phyloP scores from a whole-genome alignment of 2,329 filamentous ascomycete genomes.

The Fusarium sp. region DNA sequence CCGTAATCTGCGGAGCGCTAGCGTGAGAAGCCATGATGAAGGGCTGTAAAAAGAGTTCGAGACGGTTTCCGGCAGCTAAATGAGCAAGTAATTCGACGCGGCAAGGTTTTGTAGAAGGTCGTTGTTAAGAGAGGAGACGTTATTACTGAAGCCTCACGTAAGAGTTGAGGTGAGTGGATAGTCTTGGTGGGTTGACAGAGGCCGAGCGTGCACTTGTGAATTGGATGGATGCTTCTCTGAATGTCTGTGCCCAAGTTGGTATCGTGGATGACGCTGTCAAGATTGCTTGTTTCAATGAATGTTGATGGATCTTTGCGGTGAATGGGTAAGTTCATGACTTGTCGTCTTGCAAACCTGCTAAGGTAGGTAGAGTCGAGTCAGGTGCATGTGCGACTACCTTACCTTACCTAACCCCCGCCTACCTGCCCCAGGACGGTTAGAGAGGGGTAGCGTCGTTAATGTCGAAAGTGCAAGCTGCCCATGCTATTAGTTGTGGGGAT shows the following conservation, averaged over 20 bases:
- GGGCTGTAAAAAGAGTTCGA: slow-evolving; percentile 1
- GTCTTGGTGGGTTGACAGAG: neutral
- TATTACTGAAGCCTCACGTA: slow-evolving; percentile 11
- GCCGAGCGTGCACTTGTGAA: neutral
- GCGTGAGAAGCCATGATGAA: slow-evolving; percentile 39
- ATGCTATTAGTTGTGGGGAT: neutral
- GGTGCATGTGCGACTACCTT: neutral
- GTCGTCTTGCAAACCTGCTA: neutral
- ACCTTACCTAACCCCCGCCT: neutral
- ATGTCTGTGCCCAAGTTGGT: neutral
- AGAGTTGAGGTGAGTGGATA: slow-evolving; percentile 7
- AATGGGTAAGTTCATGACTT: slow-evolving; percentile 5
- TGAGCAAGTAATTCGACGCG: neutral
- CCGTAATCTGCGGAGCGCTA: slow-evolving; percentile 69
- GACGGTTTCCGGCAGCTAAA: slow-evolving; percentile 5
- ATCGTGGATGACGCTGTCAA: neutral
- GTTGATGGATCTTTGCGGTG: slow-evolving; percentile 14
- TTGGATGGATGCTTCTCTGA: neutral
- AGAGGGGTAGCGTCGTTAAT: neutral
- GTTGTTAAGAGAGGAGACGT: slow-evolving; percentile 5
- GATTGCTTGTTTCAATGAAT: slow-evolving; percentile 1
- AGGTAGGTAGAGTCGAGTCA: slow-evolving; percentile 10
- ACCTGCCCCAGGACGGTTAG: slow-evolving; percentile 17
- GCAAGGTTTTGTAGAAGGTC: neutral
- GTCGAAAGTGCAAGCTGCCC: neutral